phyloP scores from a whole-genome alignment of 2,329 filamentous ascomycete genomes.

The Penicillium sp. region DNA sequence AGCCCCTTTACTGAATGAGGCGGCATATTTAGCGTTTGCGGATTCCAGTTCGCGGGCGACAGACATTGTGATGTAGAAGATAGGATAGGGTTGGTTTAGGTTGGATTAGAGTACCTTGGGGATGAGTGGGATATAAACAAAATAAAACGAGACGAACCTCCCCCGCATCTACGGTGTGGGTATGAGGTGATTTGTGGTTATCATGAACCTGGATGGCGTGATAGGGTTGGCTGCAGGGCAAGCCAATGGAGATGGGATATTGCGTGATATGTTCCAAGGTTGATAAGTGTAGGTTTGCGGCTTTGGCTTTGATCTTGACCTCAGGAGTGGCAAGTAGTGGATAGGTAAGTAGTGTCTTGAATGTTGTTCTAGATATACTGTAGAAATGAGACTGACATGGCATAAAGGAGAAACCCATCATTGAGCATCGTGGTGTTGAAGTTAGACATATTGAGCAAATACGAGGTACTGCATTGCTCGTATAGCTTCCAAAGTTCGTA shows the following conservation, averaged over 20 bases:
- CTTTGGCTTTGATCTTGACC: not conserved
- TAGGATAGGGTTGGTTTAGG: not conserved
- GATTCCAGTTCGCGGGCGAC: conserved; percentile 53
- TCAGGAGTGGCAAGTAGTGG: not conserved
- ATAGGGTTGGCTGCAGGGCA: not conserved
- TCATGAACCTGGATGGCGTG: conserved; percentile 12
- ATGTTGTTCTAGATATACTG: too few species aligned
- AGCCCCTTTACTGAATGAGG: conserved; percentile 64
- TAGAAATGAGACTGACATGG: too few species aligned
- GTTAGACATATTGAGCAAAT: too few species aligned
- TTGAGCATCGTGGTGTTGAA: too few species aligned
- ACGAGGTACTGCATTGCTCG: too few species aligned
- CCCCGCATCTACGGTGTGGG: conserved; percentile 11
- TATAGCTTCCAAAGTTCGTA: too few species aligned
- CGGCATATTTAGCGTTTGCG: conserved; percentile 60
- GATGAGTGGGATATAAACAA: conserved; percentile 6
- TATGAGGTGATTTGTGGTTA: conserved; percentile 16
- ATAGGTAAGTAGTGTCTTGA: not conserved
- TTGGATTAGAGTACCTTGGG: conserved; percentile 3
- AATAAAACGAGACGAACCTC: not conserved
- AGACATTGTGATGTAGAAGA: conserved; percentile 19
- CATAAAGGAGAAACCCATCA: too few species aligned
- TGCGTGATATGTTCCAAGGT: not conserved
- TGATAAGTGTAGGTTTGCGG: not conserved
- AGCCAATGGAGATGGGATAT: not conserved